Base-by-base conservation (phyloP, 768 basidiomycete genomes). In the Trametopsis cervina region DNA sequence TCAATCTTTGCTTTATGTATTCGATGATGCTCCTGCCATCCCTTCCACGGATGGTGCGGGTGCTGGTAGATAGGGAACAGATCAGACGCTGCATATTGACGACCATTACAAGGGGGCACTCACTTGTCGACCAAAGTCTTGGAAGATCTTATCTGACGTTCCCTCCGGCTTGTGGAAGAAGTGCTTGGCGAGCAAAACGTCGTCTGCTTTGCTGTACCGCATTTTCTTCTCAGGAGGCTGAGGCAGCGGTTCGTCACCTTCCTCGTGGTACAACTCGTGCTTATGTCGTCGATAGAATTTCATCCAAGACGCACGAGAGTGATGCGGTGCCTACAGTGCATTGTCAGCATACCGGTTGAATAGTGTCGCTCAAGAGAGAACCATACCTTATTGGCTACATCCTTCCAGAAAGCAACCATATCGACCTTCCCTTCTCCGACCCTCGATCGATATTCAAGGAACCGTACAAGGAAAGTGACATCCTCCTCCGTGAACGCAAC, bases 251-350 rank as follows among this genome's bases (percentile, higher is more conserved):
- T 80, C 85, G 50, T 85, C 83, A 0, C 67, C 71, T n/a, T 81
- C 80, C 2, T 71, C 69, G 48, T 76, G 77, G 44, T 83, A 74
- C 29, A 89, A 67, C 56, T 92, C 89, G 56, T 92, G 89, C 55
- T 88, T 89, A 62, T 92, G 89, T 47, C 89, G 72, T 13, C 89
- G 76, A 79, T 88, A 92, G 64, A 82, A 92, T 65, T 92, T 92
- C 87, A 92, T 89, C 89, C 89, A 92, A 4, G 89, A 92, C 40
- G 89, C 89, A 29, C 88, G 81, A 21, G 89, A 91, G 60, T 92
- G 89, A 64, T 92, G 89, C 0, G 89, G 89, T 0, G 89, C 89
- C 85, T 88, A 18, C 9, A 23, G 17, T 10, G 25, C 7, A 15
- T 11, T 39, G 15, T 40, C 5, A 22, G 23, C 10, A 39, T 22